phyloP scores from a whole-genome alignment of 495 filamentous ascomycete genomes.

The Lineolata rhizophorae region DNA sequence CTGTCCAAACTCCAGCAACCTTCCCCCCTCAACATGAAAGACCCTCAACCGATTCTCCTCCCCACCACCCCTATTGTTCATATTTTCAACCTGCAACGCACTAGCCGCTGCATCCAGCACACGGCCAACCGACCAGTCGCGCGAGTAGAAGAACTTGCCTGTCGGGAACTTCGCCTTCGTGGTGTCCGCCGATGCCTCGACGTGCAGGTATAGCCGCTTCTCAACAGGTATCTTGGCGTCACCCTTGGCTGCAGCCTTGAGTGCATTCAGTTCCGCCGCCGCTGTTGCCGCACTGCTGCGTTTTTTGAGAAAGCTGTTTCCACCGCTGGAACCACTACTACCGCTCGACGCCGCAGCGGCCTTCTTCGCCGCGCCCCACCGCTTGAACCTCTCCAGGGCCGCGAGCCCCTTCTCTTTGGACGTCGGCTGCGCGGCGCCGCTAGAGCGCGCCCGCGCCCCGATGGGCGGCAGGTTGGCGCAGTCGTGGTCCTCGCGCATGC shows the following conservation, averaged over 20 bases:
- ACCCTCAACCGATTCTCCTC: slow-evolving; percentile 64
- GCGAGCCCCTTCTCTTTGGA: slow-evolving; percentile 29
- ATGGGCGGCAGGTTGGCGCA: slow-evolving; percentile 50
- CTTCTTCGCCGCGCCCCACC: slow-evolving; percentile 29
- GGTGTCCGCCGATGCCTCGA: slow-evolving; percentile 66
- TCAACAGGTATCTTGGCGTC: slow-evolving; percentile 58
- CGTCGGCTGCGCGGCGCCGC: slow-evolving; percentile 9
- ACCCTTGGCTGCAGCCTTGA: slow-evolving; percentile 77
- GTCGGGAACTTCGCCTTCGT: slow-evolving; percentile 33
- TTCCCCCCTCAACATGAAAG: slow-evolving; percentile 79
- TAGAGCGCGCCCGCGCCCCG: slow-evolving; percentile 41
- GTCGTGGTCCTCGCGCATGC: slow-evolving; percentile 69
- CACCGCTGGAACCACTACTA: no score
- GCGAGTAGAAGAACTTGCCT: slow-evolving; percentile 60
- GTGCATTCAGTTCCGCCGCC: slow-evolving; percentile 39
- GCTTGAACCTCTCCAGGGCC: slow-evolving; percentile 39
- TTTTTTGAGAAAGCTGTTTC: slow-evolving; percentile 22
- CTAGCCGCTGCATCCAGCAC: slow-evolving; percentile 75
- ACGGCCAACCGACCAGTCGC: slow-evolving; percentile 71
- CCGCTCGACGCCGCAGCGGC: slow-evolving; percentile 24
- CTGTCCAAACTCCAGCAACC: slow-evolving; percentile 69
- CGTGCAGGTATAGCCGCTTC: slow-evolving; percentile 64
- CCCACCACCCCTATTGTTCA: slow-evolving; percentile 62
- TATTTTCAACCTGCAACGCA: slow-evolving; percentile 58
- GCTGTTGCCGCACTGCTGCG: slow-evolving; percentile 30